A percentile compares a stretch with the other conserved stretches of the same genome.
These are phyloP conservation scores for Sungouiozyma intestinalis DNA, from an alignment of 805 yeast genomes.

Conservation along the genomic window DNA sequence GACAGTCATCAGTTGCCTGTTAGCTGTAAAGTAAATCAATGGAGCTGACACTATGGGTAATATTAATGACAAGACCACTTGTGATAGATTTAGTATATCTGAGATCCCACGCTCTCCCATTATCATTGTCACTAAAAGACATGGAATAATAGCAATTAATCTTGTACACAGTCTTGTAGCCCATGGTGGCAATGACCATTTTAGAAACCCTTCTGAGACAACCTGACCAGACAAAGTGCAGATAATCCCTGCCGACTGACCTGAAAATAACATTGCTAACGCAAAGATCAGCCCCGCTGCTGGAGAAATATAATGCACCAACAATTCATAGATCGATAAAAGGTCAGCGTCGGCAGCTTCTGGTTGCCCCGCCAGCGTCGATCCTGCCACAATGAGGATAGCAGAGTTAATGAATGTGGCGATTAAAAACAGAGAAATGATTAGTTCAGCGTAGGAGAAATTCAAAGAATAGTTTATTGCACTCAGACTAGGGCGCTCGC, in stretches of 20 bases:
- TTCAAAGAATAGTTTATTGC: slow-evolving; percentile 75
- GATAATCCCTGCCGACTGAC: slow-evolving; percentile 93
- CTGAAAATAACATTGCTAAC: slow-evolving; percentile 75
- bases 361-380: slow-evolving; percentile 58
- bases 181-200: slow-evolving; percentile 76
- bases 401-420: slow-evolving; percentile 92
- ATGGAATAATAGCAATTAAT: slow-evolving; percentile 75
- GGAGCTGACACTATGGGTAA: slow-evolving; percentile 88
- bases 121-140: slow-evolving; percentile 58
- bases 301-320: slow-evolving; percentile 60
- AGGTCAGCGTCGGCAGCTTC: slow-evolving; percentile 72
- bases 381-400: slow-evolving; percentile 83
- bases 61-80: slow-evolving; percentile 70
- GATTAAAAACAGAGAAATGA: slow-evolving; percentile 71
- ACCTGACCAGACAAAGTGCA: slow-evolving; percentile 91
- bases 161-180: slow-evolving; percentile 70
- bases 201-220: slow-evolving; percentile 82
- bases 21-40: slow-evolving; percentile 68
- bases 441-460: slow-evolving; percentile 72
- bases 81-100: slow-evolving; percentile 64
- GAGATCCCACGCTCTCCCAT: slow-evolving; percentile 79
- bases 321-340: slow-evolving; percentile 65
- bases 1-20: slow-evolving; percentile 55
- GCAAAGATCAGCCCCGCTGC: slow-evolving; percentile 88
- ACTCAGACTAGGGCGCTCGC: slow-evolving; percentile 62